Percentiles rank a stretch among this genome's conserved stretches.
phyloP scores from a whole-genome alignment of 31 red algal species.

The Odonthalia washingtoniensis region DNA sequence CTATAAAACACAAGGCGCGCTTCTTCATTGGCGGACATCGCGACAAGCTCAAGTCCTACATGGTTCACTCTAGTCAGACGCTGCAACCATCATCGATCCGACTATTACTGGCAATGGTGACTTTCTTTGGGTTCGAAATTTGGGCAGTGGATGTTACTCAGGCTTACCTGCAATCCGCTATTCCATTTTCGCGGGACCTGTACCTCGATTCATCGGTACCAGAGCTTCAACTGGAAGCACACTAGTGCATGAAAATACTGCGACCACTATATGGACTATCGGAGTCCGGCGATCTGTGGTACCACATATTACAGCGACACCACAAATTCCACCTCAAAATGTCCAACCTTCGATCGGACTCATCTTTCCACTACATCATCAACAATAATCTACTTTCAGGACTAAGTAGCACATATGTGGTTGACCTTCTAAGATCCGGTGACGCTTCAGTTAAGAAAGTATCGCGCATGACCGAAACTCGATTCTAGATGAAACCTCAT shows the following conservation, averaged over 20 bases:
- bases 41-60: not conserved
- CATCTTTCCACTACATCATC: no score
- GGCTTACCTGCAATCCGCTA: no score
- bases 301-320: no score
- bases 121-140: not conserved
- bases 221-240: not conserved
- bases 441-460: no score
- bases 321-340: no score
- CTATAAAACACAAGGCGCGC: not conserved
- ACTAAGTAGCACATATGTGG: no score
- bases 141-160: slow-evolving; percentile 9
- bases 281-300: no score
- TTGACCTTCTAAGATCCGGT: no score
- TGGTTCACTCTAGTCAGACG: not conserved
- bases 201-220: not conserved
- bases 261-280: not conserved
- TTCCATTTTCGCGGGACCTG: not conserved
- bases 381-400: no score
- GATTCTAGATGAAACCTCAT: no score
- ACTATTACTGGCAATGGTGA: not conserved
- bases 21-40: not conserved
- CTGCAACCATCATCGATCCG: not conserved
- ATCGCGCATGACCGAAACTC: no score
- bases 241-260: not conserved
- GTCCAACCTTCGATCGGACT: no score